These are phyloP conservation scores for Thermochaetoides dissita DNA, from an alignment of 2,329 filamentous ascomycete species.

Conservation along the genomic window DNA sequence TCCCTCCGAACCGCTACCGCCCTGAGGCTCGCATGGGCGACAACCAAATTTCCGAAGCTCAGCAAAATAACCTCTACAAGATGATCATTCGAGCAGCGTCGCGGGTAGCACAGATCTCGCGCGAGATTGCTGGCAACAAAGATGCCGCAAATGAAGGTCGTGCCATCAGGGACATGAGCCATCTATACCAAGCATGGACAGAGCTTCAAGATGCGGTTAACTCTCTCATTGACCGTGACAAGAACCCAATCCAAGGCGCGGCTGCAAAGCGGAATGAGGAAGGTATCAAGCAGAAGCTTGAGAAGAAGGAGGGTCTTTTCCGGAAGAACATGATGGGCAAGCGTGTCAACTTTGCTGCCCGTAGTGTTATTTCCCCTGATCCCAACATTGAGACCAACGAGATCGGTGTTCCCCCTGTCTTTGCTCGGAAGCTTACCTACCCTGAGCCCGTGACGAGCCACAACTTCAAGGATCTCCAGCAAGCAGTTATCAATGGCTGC, in stretches of 20 bases:
- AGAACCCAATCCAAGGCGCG: constrained; percentile 67
- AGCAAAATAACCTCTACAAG: constrained; percentile 81
- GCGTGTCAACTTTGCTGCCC: constrained; percentile 94
- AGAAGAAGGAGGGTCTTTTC: constrained; percentile 98
- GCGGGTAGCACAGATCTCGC: constrained; percentile 58
- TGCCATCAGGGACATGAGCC: constrained; percentile 48
- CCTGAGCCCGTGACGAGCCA: constrained; percentile 94
- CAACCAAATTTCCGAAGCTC: constrained; percentile 70
- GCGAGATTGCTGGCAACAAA: constrained; percentile 42
- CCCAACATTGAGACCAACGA: constrained; percentile 98
- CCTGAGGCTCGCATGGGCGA: constrained; percentile 73
- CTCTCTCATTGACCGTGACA: constrained; percentile 77
- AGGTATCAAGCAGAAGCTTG: constrained; percentile 92
- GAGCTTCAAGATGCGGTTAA: constrained; percentile 83
- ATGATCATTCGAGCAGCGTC: constrained; percentile 65
- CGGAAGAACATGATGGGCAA: constrained; percentile 99
- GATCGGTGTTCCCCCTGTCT: constrained; percentile 95
- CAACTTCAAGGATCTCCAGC: constrained; percentile 90
- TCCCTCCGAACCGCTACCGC: constrained; percentile 84
- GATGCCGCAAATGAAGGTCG: constrained; percentile 24
- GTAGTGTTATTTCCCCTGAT: constrained; percentile 95
- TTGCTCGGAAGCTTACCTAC: constrained; percentile 89
- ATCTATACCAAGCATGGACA: constrained; percentile 70
- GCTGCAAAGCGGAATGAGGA: constrained; percentile 71
- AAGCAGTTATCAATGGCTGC: constrained; percentile 80